These are phyloP conservation scores for Closterium sp. DNA, from an alignment of 139 green algal species.

Conservation along the genomic window DNA sequence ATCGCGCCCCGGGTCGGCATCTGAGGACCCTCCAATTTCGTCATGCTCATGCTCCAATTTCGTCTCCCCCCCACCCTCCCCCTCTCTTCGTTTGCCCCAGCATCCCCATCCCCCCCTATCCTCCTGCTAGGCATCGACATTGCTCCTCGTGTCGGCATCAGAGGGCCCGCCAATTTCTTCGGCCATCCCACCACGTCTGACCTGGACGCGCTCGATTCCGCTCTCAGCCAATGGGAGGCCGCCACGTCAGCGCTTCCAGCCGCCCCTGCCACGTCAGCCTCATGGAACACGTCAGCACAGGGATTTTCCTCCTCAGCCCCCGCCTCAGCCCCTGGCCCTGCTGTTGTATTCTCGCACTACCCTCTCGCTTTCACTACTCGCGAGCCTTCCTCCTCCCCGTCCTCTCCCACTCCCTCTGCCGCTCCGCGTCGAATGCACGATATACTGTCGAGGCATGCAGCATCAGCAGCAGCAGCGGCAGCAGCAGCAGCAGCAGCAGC, in stretches of 20 bases:
- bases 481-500: too few relatives aligned
- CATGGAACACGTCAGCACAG: neutral
- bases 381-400: neutral
- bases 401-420: too few relatives aligned
- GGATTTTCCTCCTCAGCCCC: too few relatives aligned
- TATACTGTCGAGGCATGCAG: neutral
- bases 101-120: neutral
- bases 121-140: conserved; percentile 62
- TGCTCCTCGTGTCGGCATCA: conserved; percentile 59
- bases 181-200: neutral
- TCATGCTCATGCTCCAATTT: too few relatives aligned
- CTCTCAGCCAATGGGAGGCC: conserved; percentile 5
- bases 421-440: neutral
- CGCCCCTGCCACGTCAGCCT: neutral
- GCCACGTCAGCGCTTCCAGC: neutral
- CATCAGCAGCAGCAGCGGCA: too few relatives aligned
- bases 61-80: neutral
- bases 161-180: conserved; percentile 58
- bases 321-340: neutral
- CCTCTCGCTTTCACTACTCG: conserved; percentile 49
- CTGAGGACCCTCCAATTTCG: neutral
- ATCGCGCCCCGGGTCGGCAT: neutral
- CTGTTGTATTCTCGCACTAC: conserved; percentile 68
- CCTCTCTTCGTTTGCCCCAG: neutral
- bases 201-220: neutral